Percentiles rank a stretch among this genome's conserved stretches.
phyloP scores from a whole-genome alignment of 164 flowering plant species.

The Vitis amurensis region DNA sequence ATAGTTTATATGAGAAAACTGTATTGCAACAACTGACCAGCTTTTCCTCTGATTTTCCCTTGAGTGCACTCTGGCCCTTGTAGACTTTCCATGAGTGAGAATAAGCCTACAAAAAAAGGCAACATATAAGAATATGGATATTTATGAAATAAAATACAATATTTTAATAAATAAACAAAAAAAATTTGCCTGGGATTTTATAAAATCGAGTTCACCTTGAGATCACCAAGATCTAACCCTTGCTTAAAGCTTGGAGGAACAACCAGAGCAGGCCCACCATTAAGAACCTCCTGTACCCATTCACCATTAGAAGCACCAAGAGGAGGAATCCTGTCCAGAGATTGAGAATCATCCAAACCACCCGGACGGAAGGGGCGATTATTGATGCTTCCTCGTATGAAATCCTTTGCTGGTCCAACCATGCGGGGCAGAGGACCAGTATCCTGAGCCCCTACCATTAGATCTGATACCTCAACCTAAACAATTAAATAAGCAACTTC shows the following conservation, averaged over 20 bases:
- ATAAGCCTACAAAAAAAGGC: slow-evolving; percentile 44
- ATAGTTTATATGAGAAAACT: background rate
- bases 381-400: slow-evolving; percentile 78
- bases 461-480: slow-evolving; percentile 77
- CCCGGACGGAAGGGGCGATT: slow-evolving; percentile 96
- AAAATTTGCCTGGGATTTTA: background rate
- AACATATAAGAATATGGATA: background rate
- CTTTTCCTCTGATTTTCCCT: slow-evolving; percentile 40
- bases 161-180: too few species aligned
- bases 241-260: slow-evolving; percentile 74
- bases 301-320: slow-evolving; percentile 74
- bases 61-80: slow-evolving; percentile 29
- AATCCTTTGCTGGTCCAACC: slow-evolving; percentile 79
- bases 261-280: slow-evolving; percentile 68
- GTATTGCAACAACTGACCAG: slow-evolving; percentile 45
- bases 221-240: slow-evolving; percentile 80
- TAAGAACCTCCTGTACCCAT: slow-evolving; percentile 76
- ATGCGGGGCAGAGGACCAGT: slow-evolving; percentile 65
- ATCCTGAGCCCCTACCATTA: slow-evolving; percentile 62
- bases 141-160: background rate
- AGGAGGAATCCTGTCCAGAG: slow-evolving; percentile 60
- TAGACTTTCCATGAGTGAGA: slow-evolving; percentile 63
- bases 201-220: slow-evolving; percentile 45
- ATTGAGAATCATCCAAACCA: slow-evolving; percentile 72
- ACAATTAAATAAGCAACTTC: slow-evolving; percentile 13